phyloP scores from a whole-genome alignment of 371 early-diverging fungal genomes.

The Capillidium rhysosporum region DNA sequence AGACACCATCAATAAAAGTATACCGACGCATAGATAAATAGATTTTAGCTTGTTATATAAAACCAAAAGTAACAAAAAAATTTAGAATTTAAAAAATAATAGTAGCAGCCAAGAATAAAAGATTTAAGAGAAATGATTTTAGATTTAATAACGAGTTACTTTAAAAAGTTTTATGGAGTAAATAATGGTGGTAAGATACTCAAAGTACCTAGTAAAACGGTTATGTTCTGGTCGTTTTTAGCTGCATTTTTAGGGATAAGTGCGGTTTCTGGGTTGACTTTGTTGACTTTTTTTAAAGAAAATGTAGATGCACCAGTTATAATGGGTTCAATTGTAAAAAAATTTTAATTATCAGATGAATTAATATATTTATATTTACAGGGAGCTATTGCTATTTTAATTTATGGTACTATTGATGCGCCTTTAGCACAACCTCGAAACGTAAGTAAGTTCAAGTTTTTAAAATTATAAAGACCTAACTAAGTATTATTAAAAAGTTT shows the following conservation, averaged over 20 bases:
- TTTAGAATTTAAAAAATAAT: too few relatives aligned
- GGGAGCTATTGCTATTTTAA: constrained; percentile 44
- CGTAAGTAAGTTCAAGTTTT: constrained; percentile 13
- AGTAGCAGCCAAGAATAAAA: too few relatives aligned
- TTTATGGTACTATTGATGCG: constrained; percentile 44
- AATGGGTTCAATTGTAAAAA: constrained; percentile 26
- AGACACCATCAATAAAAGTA: too few relatives aligned
- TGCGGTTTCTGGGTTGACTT: constrained; percentile 15
- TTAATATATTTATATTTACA: constrained; percentile 6
- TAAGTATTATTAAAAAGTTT: constrained; percentile 11
- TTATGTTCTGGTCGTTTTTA: constrained; percentile 14
- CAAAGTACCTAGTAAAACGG: background rate
- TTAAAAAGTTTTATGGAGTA: background rate
- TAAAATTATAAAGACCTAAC: background rate
- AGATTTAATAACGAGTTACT: background rate
- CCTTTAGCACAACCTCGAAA: constrained; percentile 58
- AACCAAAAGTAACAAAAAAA: too few relatives aligned
- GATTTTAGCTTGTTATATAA: too few relatives aligned
- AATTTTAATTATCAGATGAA: background rate
- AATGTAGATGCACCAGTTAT: constrained; percentile 16
- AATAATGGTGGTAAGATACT: background rate
- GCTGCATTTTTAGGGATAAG: constrained; percentile 24
- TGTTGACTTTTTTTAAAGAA: constrained; percentile 12
- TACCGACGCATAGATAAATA: too few relatives aligned
- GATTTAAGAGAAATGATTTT: too few relatives aligned